Percentiles rank a stretch among this genome's conserved stretches.
These are phyloP conservation scores for Fusarium nodosum DNA, from an alignment of 2,329 filamentous ascomycete species.

Conservation along the genomic window DNA sequence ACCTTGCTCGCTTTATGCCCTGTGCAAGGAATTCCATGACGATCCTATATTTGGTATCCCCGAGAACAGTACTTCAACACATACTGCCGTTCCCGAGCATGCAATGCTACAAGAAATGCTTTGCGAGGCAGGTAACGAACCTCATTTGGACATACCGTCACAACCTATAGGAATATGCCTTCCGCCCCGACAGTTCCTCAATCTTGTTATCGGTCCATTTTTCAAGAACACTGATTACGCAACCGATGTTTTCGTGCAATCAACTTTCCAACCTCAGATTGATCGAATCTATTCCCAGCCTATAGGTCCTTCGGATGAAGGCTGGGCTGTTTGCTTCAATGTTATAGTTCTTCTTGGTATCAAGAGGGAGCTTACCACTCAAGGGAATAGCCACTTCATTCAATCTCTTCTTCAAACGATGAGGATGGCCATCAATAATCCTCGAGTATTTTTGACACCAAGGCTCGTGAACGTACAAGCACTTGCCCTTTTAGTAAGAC, in stretches of 20 bases:
- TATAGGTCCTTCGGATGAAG: slow-evolving; percentile 42
- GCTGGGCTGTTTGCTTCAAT: slow-evolving; percentile 49
- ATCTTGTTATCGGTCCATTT: slow-evolving; percentile 45
- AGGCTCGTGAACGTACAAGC: slow-evolving; percentile 48
- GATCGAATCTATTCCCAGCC: slow-evolving; percentile 46
- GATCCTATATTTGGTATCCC: slow-evolving; percentile 34
- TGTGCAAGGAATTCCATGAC: slow-evolving; percentile 47
- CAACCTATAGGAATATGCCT: slow-evolving; percentile 38
- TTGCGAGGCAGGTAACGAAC: slow-evolving; percentile 39
- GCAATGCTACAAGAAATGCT: slow-evolving; percentile 45
- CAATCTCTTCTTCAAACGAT: slow-evolving; percentile 48
- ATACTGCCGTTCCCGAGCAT: slow-evolving; percentile 12
- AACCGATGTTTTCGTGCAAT: slow-evolving; percentile 45
- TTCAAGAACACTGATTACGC: slow-evolving; percentile 47
- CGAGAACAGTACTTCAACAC: slow-evolving; percentile 1
- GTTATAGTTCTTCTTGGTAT: slow-evolving; percentile 46
- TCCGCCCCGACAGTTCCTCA: slow-evolving; percentile 47
- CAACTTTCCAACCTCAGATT: slow-evolving; percentile 43
- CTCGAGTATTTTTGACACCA: slow-evolving; percentile 46
- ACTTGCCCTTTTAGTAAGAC: slow-evolving; percentile 44
- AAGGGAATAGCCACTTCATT: slow-evolving; percentile 45
- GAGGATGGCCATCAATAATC: slow-evolving; percentile 48
- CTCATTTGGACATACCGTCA: slow-evolving; percentile 42
- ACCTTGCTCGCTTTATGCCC: slow-evolving; percentile 45
- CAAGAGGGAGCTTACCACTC: slow-evolving; percentile 42